Base-by-base conservation (phyloP, 495 filamentous ascomycete genomes). In the Daldinia grandis region DNA sequence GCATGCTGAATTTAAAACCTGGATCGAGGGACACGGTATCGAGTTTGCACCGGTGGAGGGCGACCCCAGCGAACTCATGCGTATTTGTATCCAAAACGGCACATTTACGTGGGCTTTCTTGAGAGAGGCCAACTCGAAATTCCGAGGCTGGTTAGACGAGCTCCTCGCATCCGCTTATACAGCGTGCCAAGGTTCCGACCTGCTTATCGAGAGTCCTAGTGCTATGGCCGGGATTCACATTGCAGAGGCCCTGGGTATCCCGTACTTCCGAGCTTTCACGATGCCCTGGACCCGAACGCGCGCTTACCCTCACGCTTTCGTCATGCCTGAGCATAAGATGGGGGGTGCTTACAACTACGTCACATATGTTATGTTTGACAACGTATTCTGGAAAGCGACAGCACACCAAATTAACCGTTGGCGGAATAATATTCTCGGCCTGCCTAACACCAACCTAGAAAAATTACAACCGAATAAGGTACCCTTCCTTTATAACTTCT, bases 181-280 rank as follows among this genome's bases (percentile, higher is more conserved):
- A 56, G 91, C 93, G 17, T 98, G 94, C 72, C 89, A 98, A 78
- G 90, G 88, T 51, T 92, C 91, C 56, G 95, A 99, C 76, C 82
- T 99, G 37, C 83, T 99, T 15, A 96, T 99, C 56, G 95, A 99
- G 71, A 95, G 92, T 47, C 95, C 95, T n/a, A 94, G 91, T 69
- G 94, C 96, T 47, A 99, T 99, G 95, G 94, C 90, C 9, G 95
- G 95, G 30, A 97, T 99, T 47, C 95, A 99, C 77, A 98, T 99
- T 66, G 95, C 95, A n/a, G 96, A 99, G 80, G 94, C 94, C 6
- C 85, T 99, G 5, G 85, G 86, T 33, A 96, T 99, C 56, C 95
- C 95, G 5, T 99, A 99, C 76, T 98, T 98, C 84, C 89, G 95
- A 66, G 96, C 94, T 0, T 99, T 99, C 78, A 95, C 95, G 17